Evolutionary conservation across 1,284 basidiomycete genomes (phyloP).

Genomic region (Papiliotrema flavescens): DNA sequence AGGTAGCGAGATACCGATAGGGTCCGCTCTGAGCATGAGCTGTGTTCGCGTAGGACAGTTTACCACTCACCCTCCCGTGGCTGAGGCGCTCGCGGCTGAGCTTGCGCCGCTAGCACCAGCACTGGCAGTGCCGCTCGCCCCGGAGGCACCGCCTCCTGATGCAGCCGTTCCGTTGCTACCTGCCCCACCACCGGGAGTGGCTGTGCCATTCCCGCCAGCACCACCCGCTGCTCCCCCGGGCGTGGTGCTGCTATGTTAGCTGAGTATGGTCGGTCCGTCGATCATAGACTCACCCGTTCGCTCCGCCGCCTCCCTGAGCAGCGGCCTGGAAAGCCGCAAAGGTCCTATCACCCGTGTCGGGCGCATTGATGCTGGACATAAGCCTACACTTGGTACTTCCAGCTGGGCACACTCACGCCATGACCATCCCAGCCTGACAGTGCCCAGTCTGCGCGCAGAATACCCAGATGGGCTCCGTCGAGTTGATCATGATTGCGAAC

Average conservation of each 20-base stretch:
- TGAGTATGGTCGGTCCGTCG: not conserved
- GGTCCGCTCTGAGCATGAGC: not conserved
- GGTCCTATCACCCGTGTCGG: slow-evolving; percentile 52
- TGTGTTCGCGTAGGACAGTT: no score
- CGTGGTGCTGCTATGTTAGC: not conserved
- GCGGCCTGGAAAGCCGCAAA: slow-evolving; percentile 54
- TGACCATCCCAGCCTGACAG: slow-evolving; percentile 64
- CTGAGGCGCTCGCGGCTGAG: not conserved
- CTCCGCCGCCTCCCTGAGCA: slow-evolving; percentile 33
- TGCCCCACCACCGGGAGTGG: not conserved
- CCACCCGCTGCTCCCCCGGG: not conserved
- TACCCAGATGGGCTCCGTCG: slow-evolving; percentile 61
- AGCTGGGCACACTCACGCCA: slow-evolving; percentile 29
- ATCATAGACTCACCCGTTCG: slow-evolving; percentile 2
- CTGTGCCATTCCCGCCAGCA: not conserved
- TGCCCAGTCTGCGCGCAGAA: slow-evolving; percentile 58
- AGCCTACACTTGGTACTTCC: no score
- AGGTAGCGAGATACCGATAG: not conserved
- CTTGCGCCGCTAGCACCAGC: not conserved
- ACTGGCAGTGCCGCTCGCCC: not conserved
- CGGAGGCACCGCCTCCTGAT: not conserved
- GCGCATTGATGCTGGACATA: slow-evolving; percentile 57
- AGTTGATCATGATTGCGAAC: slow-evolving; percentile 44
- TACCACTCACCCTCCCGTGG: not conserved
- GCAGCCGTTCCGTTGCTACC: not conserved